Conservation (phyloP, 805 yeast genomes). For the Nakazawaea holstii region DNA sequence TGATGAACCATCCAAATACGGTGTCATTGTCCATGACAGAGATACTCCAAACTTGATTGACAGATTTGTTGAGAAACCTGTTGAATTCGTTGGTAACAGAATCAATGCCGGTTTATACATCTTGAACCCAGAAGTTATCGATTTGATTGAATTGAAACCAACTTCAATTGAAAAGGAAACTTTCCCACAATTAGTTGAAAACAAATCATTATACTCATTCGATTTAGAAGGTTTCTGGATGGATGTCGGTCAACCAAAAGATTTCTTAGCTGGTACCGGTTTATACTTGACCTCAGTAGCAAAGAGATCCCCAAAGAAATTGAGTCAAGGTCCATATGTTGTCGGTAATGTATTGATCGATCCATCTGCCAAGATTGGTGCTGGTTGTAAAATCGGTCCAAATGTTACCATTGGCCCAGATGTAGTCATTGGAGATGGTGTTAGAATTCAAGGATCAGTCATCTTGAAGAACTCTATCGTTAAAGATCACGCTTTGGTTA, state of each 20-base stretch:
- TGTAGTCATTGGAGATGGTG: slow-evolving; percentile 95
- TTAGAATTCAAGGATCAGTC: slow-evolving; percentile 94
- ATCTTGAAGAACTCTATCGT: slow-evolving; percentile 85
- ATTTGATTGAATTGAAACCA: slow-evolving; percentile 95
- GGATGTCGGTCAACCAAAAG: slow-evolving; percentile 99
- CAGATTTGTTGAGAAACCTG: slow-evolving; percentile 99
- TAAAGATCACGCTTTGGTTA: slow-evolving; percentile 97
- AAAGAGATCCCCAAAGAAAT: slow-evolving; percentile 68
- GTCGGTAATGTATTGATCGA: slow-evolving; percentile 91
- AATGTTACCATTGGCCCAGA: slow-evolving; percentile 97
- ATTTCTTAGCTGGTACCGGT: slow-evolving; percentile 93
- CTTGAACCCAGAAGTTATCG: slow-evolving; percentile 95
- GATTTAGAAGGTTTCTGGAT: slow-evolving; percentile 99
- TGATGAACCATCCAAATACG: slow-evolving; percentile 98
- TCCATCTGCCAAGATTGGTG: slow-evolving; percentile 90
- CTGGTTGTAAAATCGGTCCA: slow-evolving; percentile 95
- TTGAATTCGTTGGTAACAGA: slow-evolving; percentile 99
- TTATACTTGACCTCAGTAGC: slow-evolving; percentile 83
- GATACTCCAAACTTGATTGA: slow-evolving; percentile 93
- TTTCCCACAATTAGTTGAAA: slow-evolving; percentile 92
- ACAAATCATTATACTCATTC: slow-evolving; percentile 84
- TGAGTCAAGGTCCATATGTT: slow-evolving; percentile 55
- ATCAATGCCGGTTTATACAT: slow-evolving; percentile 99
- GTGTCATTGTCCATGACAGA: slow-evolving; percentile 98
- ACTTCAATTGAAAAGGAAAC: slow-evolving; percentile 99